Evolutionary conservation across 805 yeast species (phyloP), one percentile per base, ranked within the genome.

Genomic region (Candida succiphila): DNA sequence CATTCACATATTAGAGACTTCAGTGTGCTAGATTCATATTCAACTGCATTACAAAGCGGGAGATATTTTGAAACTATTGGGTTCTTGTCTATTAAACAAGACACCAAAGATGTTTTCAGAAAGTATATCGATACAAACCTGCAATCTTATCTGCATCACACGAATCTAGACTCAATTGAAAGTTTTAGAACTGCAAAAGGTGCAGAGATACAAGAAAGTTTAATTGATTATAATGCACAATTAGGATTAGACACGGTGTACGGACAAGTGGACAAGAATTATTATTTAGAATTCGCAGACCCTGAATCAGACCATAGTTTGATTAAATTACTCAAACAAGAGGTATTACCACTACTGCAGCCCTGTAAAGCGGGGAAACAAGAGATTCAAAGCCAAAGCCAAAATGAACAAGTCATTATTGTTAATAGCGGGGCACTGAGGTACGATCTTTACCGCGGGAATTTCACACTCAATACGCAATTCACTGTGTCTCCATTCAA

Each of bases 11-110:
- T 89, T 13, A 65, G 97, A 40, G 97, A 89, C 54, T 89, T 80
- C 54, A 68, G 73, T 7, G 60, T 72, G 4, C 63, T 77, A 32
- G 97, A 89, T 48, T 58, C 63, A 2, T 60, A 58, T 31, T 69
- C 88, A 17, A 75, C 83, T 0, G 96, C 79, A 0, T 56, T 89
- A n/a, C 95, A 89, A 58, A 83, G 95, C 51, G 97, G 97, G 0
- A 64, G 96, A 32, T 89, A 83, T 51, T 74, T 94, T 49, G 97
- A 89, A 52, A 89, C 97, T 0, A 70, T 83, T n/a, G 97, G 97
- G 1, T 89, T 87, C 69, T 55, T 81, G 10, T 74, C 94, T 18
- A 39, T 58, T 28, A 31, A 43, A 2, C 36, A 48, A 30, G 30
- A 37, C 23, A 17, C 37, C 27, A 7, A 39, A 27, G 20, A 43